Conservation (phyloP, 139 green algal genomes). For the Chlorella sp. region DNA sequence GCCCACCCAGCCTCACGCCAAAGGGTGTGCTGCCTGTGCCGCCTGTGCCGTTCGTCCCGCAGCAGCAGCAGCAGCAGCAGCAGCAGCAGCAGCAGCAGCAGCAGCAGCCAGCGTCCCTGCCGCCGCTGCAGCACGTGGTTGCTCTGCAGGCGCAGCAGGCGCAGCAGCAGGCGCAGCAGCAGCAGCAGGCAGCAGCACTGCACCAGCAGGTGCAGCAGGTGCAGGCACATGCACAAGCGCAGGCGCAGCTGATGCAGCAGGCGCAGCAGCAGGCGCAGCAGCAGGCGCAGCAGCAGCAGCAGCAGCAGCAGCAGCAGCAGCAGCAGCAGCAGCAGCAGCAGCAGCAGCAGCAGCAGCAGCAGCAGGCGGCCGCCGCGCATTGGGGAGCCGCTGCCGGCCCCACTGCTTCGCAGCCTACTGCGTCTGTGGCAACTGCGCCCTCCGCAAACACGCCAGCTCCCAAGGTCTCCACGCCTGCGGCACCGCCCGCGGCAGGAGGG, state of each 20-base stretch:
- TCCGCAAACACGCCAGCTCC: too few species aligned
- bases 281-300: not conserved
- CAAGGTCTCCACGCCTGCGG: not conserved
- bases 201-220: too few species aligned
- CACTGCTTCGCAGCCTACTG: too few species aligned
- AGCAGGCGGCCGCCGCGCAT: not conserved
- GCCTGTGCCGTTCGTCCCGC: not conserved
- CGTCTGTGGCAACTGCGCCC: too few species aligned
- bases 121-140: not conserved
- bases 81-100: constrained; percentile 5
- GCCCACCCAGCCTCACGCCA: not conserved
- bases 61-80: not conserved
- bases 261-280: not conserved
- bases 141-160: not conserved
- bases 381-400: not conserved
- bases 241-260: not conserved
- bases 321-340: not conserved
- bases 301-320: not conserved
- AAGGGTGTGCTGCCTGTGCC: not conserved
- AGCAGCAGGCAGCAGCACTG: not conserved
- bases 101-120: not conserved
- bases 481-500: not conserved
- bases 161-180: not conserved
- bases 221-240: too few species aligned
- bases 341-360: not conserved